These are phyloP conservation scores for Puccinia polysora DNA, from an alignment of 1,284 basidiomycete genomes.

Conservation along the genomic window DNA sequence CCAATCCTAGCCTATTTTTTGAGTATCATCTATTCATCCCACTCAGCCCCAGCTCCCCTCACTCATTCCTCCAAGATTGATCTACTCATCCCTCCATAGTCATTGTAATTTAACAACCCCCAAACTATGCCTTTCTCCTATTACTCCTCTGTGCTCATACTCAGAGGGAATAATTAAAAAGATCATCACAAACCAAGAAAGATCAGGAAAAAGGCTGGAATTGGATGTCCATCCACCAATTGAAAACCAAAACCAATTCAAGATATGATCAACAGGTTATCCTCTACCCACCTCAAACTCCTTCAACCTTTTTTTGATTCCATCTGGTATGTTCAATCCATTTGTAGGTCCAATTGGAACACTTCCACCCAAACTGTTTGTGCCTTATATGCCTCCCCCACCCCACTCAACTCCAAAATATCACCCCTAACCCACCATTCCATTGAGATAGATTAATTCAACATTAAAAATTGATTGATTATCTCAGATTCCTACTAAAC, in stretches of 20 bases:
- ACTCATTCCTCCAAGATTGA: too few relatives aligned
- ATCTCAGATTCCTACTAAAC: too few relatives aligned
- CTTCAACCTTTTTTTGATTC: slow-evolving; percentile 23
- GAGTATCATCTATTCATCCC: background rate
- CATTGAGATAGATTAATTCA: too few relatives aligned
- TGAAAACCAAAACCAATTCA: slow-evolving; percentile 24
- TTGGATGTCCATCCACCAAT: slow-evolving; percentile 12
- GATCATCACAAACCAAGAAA: slow-evolving; percentile 24
- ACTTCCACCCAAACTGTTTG: slow-evolving; percentile 37
- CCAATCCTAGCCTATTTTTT: slow-evolving; percentile 19
- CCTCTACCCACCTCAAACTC: slow-evolving; percentile 7
- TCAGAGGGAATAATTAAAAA: background rate
- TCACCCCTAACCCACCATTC: too few relatives aligned
- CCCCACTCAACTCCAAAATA: too few relatives aligned
- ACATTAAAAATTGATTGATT: too few relatives aligned
- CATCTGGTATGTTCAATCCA: slow-evolving; percentile 23
- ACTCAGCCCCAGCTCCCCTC: background rate
- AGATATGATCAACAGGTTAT: slow-evolving; percentile 17
- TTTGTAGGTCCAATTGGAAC: slow-evolving; percentile 30
- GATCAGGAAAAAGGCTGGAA: slow-evolving; percentile 28
- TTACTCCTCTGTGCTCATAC: background rate
- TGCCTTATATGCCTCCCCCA: too few relatives aligned
- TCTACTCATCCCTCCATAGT: too few relatives aligned
- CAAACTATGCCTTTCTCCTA: background rate
- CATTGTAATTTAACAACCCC: too few relatives aligned